Conservation (phyloP, 2,329 filamentous ascomycete genomes). For the Pseudomassariella vexata region DNA sequence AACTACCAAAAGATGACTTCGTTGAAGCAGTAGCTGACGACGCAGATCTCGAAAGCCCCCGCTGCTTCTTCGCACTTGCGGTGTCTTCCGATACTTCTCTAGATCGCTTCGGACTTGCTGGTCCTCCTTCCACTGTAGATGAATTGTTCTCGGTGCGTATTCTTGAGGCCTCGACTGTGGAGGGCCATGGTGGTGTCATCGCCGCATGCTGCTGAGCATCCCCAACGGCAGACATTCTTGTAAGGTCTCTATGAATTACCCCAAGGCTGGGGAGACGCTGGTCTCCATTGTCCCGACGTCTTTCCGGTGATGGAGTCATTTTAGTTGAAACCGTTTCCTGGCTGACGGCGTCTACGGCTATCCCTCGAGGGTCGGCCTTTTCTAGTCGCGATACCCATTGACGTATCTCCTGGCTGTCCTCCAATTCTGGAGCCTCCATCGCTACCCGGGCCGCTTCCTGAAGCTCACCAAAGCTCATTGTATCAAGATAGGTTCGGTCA, state of each 20-base stretch:
- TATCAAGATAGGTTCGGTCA: constrained; percentile 66
- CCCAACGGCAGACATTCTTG: too few species aligned
- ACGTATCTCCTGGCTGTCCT: constrained; percentile 55
- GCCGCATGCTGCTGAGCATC: neutral
- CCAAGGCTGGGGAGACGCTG: too few species aligned
- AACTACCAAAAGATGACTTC: neutral
- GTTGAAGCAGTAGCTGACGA: too few species aligned
- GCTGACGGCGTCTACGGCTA: constrained; percentile 22
- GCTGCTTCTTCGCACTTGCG: neutral
- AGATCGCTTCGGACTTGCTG: neutral
- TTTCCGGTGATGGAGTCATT: neutral
- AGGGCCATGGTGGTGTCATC: constrained; percentile 1
- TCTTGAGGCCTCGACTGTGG: neutral
- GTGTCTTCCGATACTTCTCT: neutral
- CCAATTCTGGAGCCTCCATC: constrained; percentile 38
- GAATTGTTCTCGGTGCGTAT: neutral
- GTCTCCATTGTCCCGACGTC: neutral
- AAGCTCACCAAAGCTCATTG: constrained; percentile 63
- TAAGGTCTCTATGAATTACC: too few species aligned
- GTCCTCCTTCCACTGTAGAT: neutral
- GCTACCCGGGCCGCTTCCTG: constrained; percentile 60
- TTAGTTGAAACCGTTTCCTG: constrained; percentile 1
- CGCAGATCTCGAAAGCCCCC: too few species aligned
- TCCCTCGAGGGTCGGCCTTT: constrained; percentile 40
- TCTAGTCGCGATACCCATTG: constrained; percentile 59